phyloP scores from a whole-genome alignment of 371 early-diverging fungal species.

The Zychaea mexicana region DNA sequence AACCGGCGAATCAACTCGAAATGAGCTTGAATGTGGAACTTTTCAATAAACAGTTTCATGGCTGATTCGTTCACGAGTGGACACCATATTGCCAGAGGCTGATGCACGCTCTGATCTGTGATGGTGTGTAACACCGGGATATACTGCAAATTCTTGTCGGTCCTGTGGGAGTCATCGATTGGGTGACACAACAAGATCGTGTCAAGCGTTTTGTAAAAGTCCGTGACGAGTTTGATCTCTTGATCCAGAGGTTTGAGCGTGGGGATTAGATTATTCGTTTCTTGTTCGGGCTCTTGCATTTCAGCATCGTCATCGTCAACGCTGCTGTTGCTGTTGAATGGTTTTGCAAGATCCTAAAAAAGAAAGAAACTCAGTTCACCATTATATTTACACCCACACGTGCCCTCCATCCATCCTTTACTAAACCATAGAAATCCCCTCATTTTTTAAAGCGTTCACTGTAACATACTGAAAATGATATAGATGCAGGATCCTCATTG shows the following conservation, averaged over 20 bases:
- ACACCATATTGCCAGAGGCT: constrained; percentile 40
- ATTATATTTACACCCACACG: too few relatives aligned
- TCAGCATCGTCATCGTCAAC: constrained; percentile 5
- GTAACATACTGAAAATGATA: too few relatives aligned
- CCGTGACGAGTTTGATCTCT: constrained; percentile 5
- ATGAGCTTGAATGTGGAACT: constrained; percentile 48
- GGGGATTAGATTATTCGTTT: neutral
- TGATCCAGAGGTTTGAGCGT: neutral
- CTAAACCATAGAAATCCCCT: neutral
- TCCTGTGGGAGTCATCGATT: neutral
- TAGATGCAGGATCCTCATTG: neutral
- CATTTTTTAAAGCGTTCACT: neutral
- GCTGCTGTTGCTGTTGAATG: constrained; percentile 6
- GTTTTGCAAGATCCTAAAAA: too few relatives aligned
- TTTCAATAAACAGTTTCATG: constrained; percentile 47
- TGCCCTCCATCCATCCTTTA: too few relatives aligned
- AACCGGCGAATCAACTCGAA: constrained; percentile 37
- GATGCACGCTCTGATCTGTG: constrained; percentile 28
- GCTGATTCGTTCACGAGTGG: constrained; percentile 49
- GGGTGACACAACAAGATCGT: constrained; percentile 13
- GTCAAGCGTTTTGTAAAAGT: constrained; percentile 17
- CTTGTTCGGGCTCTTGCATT: constrained; percentile 3
- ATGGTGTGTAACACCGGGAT: constrained; percentile 42
- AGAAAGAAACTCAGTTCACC: neutral
- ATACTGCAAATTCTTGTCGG: constrained; percentile 5